These are phyloP conservation scores for Penicillium sp. DNA, from an alignment of 2,329 filamentous ascomycete species.

Conservation along the genomic window DNA sequence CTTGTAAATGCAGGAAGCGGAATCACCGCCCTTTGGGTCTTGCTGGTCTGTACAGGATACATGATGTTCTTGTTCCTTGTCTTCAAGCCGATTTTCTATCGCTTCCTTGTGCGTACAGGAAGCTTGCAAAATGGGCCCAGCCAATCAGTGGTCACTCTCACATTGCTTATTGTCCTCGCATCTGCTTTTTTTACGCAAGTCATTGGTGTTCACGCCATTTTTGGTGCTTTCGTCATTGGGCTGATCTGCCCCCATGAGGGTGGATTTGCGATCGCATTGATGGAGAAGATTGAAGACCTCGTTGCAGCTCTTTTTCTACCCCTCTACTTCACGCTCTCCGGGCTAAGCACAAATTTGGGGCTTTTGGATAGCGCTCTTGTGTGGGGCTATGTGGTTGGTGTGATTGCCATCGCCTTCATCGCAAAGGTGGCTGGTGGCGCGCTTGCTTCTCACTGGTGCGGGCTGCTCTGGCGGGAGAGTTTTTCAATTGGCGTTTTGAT, in stretches of 20 bases:
- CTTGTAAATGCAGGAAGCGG: constrained; percentile 83
- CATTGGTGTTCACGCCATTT: constrained; percentile 91
- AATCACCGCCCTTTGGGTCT: constrained; percentile 74
- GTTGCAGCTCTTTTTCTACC: constrained; percentile 78
- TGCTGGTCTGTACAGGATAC: constrained; percentile 70
- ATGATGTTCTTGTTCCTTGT: constrained; percentile 66
- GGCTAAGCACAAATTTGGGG: constrained; percentile 80
- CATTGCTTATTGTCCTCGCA: constrained; percentile 68
- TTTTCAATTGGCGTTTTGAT: constrained; percentile 83
- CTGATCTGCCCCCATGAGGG: constrained; percentile 85
- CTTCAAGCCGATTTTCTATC: constrained; percentile 69
- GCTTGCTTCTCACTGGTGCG: constrained; percentile 67
- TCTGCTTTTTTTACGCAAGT: constrained; percentile 84
- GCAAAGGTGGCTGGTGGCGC: constrained; percentile 82
- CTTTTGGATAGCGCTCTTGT: constrained; percentile 73
- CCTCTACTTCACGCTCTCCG: constrained; percentile 88
- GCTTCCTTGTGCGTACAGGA: constrained; percentile 65
- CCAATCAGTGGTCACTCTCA: constrained; percentile 76
- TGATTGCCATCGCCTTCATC: constrained; percentile 73
- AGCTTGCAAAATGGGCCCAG: constrained; percentile 83
- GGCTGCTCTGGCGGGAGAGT: constrained; percentile 83
- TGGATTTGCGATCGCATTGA: constrained; percentile 83
- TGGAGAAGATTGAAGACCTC: constrained; percentile 90
- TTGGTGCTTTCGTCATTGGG: constrained; percentile 84
- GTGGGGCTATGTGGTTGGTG: constrained; percentile 84